Conservation (phyloP, 164 flowering plant genomes). For the Amborella trichopoda region DNA sequence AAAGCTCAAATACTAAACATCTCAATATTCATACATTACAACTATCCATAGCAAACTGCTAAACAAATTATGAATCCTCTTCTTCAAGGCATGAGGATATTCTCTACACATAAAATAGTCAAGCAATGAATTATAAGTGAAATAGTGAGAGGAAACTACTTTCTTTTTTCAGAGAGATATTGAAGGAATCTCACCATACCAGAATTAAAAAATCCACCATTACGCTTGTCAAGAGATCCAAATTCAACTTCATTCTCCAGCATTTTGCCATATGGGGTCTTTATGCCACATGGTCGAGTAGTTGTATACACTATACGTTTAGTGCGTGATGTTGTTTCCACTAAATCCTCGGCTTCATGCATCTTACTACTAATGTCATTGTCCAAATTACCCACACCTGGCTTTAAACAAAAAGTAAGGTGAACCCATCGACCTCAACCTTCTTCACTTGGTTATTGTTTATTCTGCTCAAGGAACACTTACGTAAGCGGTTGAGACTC, state of each 20-base stretch:
- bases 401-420: conserved; percentile 70
- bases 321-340: conserved; percentile 49
- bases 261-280: conserved; percentile 95
- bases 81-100: no score
- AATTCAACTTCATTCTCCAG: conserved; percentile 88
- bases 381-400: conserved; percentile 17
- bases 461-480: conserved; percentile 86
- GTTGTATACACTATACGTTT: conserved; percentile 76
- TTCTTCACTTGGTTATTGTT: conserved; percentile 67
- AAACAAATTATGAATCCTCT: no score
- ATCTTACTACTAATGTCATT: conserved; percentile 24
- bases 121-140: no score
- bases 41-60: no score
- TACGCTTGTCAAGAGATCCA: conserved; percentile 95
- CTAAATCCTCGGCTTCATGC: conserved; percentile 56
- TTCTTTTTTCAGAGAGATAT: no score
- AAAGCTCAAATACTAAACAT: no score
- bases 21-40: no score
- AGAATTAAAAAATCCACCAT: conserved; percentile 77
- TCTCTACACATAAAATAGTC: no score
- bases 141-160: no score
- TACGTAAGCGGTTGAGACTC: conserved; percentile 43
- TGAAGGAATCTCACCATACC: conserved; percentile 50
- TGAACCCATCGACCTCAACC: conserved; percentile 97
- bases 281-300: conserved; percentile 77